Percentiles rank a stretch among this genome's conserved stretches.
These are phyloP conservation scores for Cladosporium halotolerans DNA, from an alignment of 2,329 filamentous ascomycete genomes.

Conservation along the genomic window DNA sequence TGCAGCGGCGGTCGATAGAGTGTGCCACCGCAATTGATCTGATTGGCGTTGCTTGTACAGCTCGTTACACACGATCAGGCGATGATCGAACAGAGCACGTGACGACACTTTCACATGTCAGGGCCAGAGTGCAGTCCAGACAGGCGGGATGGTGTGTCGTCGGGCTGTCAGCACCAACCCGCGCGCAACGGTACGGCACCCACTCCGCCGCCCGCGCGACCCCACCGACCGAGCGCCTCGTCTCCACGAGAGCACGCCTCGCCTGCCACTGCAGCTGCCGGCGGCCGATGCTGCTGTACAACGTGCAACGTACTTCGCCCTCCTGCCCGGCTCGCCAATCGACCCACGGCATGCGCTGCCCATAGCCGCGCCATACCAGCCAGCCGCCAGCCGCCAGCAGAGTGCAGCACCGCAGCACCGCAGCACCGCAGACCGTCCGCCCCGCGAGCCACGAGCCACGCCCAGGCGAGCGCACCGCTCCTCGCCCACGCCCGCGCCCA, in stretches of 20 bases:
- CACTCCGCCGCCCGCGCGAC: too few relatives aligned
- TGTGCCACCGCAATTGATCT: too few relatives aligned
- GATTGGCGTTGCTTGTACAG: background rate
- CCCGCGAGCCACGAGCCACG: background rate
- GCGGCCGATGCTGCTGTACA: background rate
- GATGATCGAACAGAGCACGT: background rate
- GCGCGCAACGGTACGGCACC: too few relatives aligned
- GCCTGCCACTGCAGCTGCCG: too few relatives aligned
- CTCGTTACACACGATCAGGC: background rate
- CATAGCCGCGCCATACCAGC: background rate
- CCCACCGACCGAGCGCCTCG: too few relatives aligned
- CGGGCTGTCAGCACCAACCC: too few relatives aligned
- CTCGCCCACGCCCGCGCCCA: background rate
- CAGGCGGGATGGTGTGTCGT: background rate
- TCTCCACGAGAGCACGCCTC: too few relatives aligned
- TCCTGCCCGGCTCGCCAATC: constrained; percentile 1
- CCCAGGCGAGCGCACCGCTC: background rate
- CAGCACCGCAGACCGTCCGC: background rate
- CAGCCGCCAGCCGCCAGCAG: background rate
- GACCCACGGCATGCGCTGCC: background rate
- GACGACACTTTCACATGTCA: constrained; percentile 8
- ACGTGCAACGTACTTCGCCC: background rate
- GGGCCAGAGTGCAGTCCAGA: background rate
- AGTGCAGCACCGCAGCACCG: background rate
- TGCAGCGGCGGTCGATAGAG: too few relatives aligned